phyloP scores from a whole-genome alignment of 768 basidiomycete genomes.

The Boletales sp. region DNA sequence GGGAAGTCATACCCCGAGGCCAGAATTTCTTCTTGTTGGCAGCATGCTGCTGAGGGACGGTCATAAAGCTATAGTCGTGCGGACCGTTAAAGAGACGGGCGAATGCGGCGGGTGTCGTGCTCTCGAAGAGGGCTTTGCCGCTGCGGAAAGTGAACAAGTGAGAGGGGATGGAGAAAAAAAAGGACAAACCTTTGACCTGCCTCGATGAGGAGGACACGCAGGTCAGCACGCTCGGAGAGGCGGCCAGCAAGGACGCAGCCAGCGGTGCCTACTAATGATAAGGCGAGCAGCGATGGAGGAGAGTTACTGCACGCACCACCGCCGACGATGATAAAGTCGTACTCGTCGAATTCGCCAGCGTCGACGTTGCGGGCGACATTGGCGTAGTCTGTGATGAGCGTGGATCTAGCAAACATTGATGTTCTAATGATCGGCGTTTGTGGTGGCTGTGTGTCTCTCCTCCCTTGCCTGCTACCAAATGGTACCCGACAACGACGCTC shows the following conservation, averaged over 20 bases:
- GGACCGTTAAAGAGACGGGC: constrained; percentile 40
- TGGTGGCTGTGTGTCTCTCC: constrained; percentile 18
- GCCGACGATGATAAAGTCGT: constrained; percentile 52
- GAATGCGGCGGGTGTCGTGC: constrained; percentile 45
- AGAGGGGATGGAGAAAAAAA: neutral
- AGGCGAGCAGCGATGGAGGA: neutral
- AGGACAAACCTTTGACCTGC: constrained; percentile 43
- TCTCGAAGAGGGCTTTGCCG: constrained; percentile 38
- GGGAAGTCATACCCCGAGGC: constrained; percentile 53
- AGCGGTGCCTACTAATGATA: constrained; percentile 34
- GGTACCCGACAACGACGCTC: constrained; percentile 28
- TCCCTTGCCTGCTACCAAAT: constrained; percentile 6
- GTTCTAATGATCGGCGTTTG: no score
- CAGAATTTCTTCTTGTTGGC: constrained; percentile 49
- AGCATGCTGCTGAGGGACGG: constrained; percentile 53
- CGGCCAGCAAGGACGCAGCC: constrained; percentile 45
- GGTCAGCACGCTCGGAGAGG: constrained; percentile 35
- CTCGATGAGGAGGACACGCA: constrained; percentile 40
- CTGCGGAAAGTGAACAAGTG: constrained; percentile 25
- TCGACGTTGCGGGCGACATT: neutral
- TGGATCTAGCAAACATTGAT: no score
- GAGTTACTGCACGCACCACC: constrained; percentile 37
- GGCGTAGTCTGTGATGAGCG: neutral
- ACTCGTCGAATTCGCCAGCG: constrained; percentile 26
- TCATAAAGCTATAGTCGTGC: constrained; percentile 53